phyloP scores from a whole-genome alignment of 2,329 filamentous ascomycete genomes.

The Fusarium anguioides region DNA sequence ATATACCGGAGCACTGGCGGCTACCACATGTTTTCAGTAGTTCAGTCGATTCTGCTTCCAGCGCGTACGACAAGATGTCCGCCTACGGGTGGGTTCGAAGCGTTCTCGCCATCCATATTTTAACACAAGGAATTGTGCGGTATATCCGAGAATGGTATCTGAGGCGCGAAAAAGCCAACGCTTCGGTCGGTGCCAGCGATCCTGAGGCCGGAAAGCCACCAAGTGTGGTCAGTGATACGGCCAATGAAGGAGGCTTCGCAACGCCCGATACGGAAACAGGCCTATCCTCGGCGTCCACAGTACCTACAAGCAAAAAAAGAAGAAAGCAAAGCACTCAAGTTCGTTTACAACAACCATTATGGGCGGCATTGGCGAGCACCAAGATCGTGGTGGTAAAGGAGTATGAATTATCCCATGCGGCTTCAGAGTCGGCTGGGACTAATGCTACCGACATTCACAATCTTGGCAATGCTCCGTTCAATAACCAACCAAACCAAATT shows the following conservation, averaged over 20 bases:
- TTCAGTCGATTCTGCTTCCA: conserved; percentile 55
- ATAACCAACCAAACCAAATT: conserved; percentile 75
- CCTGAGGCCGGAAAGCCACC: conserved; percentile 70
- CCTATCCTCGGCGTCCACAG: conserved; percentile 54
- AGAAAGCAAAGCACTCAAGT: conserved; percentile 92
- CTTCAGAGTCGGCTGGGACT: conserved; percentile 77
- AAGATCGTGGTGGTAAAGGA: conserved; percentile 97
- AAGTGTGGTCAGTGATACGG: conserved; percentile 48
- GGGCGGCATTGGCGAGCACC: conserved; percentile 93
- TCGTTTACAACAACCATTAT: conserved; percentile 88
- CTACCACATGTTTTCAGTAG: conserved; percentile 59
- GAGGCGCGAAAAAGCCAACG: conserved; percentile 67
- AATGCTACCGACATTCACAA: conserved; percentile 82
- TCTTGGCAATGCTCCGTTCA: conserved; percentile 79
- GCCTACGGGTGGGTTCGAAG: conserved; percentile 75
- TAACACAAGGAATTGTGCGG: conserved; percentile 77
- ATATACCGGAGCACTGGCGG: conserved; percentile 60
- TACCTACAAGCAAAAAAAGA: conserved; percentile 78
- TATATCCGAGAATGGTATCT: conserved; percentile 77
- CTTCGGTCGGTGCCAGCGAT: conserved; percentile 63
- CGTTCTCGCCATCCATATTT: conserved; percentile 77
- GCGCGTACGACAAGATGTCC: conserved; percentile 66
- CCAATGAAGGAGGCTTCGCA: conserved; percentile 56
- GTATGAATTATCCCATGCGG: conserved; percentile 82
- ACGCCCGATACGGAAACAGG: conserved; percentile 64